A percentile compares a stretch with the other conserved stretches of the same genome.
These are phyloP conservation scores for Calonectria naviculata DNA, from an alignment of 2,329 filamentous ascomycete genomes.

Conservation along the genomic window DNA sequence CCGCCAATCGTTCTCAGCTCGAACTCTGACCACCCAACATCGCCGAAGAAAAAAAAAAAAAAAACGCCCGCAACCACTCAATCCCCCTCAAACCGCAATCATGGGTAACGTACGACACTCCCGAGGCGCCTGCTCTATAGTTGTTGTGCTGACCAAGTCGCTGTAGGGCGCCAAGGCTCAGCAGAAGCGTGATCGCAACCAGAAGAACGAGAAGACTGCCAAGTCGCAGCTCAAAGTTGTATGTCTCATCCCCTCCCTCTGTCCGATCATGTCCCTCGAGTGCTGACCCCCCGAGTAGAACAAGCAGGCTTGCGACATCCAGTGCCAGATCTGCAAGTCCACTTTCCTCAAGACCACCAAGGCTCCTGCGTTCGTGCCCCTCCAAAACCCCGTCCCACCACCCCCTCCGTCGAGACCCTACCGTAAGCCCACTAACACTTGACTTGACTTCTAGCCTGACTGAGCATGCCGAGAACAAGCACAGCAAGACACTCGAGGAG, in stretches of 20 bases:
- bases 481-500: constrained; percentile 76
- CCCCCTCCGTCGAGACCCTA: background rate
- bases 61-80: constrained; percentile 14
- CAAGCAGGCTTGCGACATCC: constrained; percentile 78
- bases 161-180: constrained; percentile 72
- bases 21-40: constrained; percentile 27
- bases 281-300: constrained; percentile 62
- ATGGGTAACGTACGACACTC: constrained; percentile 50
- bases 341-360: constrained; percentile 84
- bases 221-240: constrained; percentile 78
- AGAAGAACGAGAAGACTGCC: constrained; percentile 66
- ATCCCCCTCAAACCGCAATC: constrained; percentile 29
- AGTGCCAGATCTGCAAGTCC: constrained; percentile 81
- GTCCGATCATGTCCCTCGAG: background rate
- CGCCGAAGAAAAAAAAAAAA: constrained; percentile 25
- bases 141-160: constrained; percentile 33
- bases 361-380: constrained; percentile 69
- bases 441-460: constrained; percentile 61
- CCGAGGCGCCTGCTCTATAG: background rate
- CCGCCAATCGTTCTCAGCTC: constrained; percentile 19
- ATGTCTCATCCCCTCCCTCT: constrained; percentile 46
- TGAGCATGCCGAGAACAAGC: constrained; percentile 81
- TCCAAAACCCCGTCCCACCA: background rate
- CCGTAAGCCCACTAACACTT: constrained; percentile 22
- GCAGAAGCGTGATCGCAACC: constrained; percentile 79